Percentiles rank a stretch among this genome's conserved stretches.
These are phyloP conservation scores for Talinum fruticosum DNA, from an alignment of 148 eudicot species.

Conservation along the genomic window DNA sequence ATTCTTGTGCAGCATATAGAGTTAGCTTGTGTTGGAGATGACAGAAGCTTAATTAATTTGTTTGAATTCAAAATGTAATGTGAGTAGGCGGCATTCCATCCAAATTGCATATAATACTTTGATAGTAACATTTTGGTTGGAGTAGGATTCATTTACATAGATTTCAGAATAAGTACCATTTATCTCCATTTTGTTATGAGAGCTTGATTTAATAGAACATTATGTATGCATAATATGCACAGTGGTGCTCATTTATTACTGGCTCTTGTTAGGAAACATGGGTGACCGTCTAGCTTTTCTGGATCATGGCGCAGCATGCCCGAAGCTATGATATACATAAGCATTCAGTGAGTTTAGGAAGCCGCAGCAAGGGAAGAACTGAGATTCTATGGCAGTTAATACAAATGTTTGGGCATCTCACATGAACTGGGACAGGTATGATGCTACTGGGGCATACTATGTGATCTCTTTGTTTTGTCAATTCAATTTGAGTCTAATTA, in stretches of 20 bases:
- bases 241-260: neutral
- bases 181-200: neutral
- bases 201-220: constrained; percentile 1
- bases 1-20: neutral
- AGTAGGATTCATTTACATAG: neutral
- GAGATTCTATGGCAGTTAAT: neutral
- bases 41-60: neutral
- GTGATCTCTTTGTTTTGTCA: neutral
- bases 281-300: neutral
- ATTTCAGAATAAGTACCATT: neutral
- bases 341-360: neutral
- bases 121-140: constrained; percentile 6
- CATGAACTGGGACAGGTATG: neutral
- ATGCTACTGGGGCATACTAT: neutral
- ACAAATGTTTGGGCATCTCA: neutral
- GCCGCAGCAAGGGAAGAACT: neutral
- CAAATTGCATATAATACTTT: neutral
- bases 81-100: neutral
- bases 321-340: neutral
- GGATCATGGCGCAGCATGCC: neutral
- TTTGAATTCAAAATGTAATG: neutral
- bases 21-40: constrained; percentile 4
- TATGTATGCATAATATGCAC: neutral
- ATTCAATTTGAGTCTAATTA: neutral
- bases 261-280: neutral